Evolutionary conservation across 352 stramenopile genomes (phyloP), one percentile per base, ranked within the genome.

Genomic region (Globisporangium radiosum): DNA sequence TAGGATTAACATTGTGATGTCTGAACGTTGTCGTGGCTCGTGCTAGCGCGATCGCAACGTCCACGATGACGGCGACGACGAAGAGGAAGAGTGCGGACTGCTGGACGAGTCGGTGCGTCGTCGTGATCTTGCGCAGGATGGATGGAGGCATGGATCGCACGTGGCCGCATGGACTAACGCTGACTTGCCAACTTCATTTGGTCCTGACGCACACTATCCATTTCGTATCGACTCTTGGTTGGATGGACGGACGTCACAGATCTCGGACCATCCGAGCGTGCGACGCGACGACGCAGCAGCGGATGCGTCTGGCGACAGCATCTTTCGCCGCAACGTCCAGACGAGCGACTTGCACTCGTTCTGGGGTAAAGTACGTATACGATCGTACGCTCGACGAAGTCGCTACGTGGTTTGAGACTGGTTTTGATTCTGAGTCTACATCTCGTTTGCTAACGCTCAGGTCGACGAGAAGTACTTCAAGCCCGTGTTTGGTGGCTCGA

Each of bases 401-500:
- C 43, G 43, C 19, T 25, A 25, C 25, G 25, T 33, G 25, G 25
- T 33, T 33, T 33, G 25, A 33, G 25, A 33, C 25, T 47, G 7
- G 13, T 14, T 17, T 19, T 14, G 44, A 49, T 6, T 33, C 25
- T 2, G 25, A 33, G 25, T 33, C 25, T 33, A 33, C 25, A 33
- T 33, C 25, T 33, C 25, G 25, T 33, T 33, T 33, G 25, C 25
- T 33, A 33, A 33, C 25, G 25, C 25, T 19, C 17, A 87, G 78
- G 54, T 90, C 44, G 80, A 90, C 38, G 76, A 88, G 40, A 72
- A 66, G 44, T 90, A 88, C 52, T 66, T 90, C 51, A 87, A 90
- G 60, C 80, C 80, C 4, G 45, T 86, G 8, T 88, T 90, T 62
- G 78, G 80, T 1, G 80, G 78, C 14, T 79, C 73, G 3, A 60